These are phyloP conservation scores for Podosphaera aphanis DNA, from an alignment of 2,329 filamentous ascomycete species.

Conservation along the genomic window DNA sequence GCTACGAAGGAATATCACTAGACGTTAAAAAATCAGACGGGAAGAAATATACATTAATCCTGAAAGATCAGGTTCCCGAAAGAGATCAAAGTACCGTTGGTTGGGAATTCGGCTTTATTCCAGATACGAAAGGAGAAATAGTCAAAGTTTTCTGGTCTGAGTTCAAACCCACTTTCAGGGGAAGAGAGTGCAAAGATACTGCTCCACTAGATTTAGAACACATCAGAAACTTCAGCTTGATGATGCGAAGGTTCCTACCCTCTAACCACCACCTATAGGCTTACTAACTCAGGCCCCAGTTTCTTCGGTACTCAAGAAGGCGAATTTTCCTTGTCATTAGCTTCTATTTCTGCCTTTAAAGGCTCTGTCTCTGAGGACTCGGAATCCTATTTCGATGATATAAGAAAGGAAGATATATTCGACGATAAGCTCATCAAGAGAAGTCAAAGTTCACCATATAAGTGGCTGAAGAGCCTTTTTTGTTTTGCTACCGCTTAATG, in stretches of 20 bases:
- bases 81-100: conserved; percentile 48
- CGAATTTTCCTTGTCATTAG: conserved; percentile 33
- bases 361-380: not conserved
- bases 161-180: conserved; percentile 52
- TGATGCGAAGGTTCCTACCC: conserved; percentile 52
- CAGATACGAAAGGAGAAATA: conserved; percentile 15
- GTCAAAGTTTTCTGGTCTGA: conserved; percentile 38
- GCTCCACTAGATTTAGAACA: conserved; percentile 31
- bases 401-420: not conserved
- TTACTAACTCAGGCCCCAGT: conserved; percentile 17
- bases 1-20: conserved; percentile 36
- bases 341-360: conserved; percentile 26
- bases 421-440: too few species aligned
- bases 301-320: conserved; percentile 57
- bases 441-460: too few species aligned
- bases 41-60: conserved; percentile 48
- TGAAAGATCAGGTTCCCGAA: conserved; percentile 43
- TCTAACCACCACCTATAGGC: not conserved
- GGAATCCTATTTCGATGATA: conserved; percentile 5
- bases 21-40: conserved; percentile 29
- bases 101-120: conserved; percentile 48
- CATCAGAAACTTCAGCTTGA: conserved; percentile 47
- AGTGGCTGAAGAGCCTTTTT: too few species aligned
- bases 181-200: conserved; percentile 36
- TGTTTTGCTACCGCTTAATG: too few species aligned